These are phyloP conservation scores for Colletotrichum zoysiae DNA, from an alignment of 2,329 filamentous ascomycete species.

Conservation along the genomic window DNA sequence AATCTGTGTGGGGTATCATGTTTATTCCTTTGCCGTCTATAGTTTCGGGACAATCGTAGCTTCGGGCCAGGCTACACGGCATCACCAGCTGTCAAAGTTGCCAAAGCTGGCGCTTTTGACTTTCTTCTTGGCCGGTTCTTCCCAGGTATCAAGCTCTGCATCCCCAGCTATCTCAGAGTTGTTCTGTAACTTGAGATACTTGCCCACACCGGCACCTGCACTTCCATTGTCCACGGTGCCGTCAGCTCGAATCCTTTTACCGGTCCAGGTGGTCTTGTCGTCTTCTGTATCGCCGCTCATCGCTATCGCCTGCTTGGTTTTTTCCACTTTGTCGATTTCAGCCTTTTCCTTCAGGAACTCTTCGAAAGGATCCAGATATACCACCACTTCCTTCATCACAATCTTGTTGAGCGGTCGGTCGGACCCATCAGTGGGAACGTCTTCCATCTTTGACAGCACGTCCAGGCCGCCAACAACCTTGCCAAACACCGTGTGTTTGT, in stretches of 20 bases:
- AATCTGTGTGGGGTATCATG: conserved; percentile 31
- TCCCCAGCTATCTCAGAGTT: conserved; percentile 55
- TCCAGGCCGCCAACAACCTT: conserved; percentile 82
- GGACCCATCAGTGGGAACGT: conserved; percentile 78
- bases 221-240: conserved; percentile 66
- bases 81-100: conserved; percentile 91
- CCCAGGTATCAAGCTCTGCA: conserved; percentile 69
- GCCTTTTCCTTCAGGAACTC: conserved; percentile 86
- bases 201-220: conserved; percentile 71
- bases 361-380: conserved; percentile 95
- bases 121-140: conserved; percentile 85
- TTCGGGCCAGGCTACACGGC: too few relatives aligned
- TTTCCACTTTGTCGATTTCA: conserved; percentile 70
- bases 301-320: conserved; percentile 71
- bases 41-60: not conserved
- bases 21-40: conserved; percentile 17
- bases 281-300: conserved; percentile 82
- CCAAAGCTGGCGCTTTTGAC: conserved; percentile 84
- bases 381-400: conserved; percentile 82
- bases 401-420: conserved; percentile 84
- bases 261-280: conserved; percentile 94
- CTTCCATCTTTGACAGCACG: conserved; percentile 81
- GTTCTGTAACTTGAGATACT: conserved; percentile 72
- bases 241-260: conserved; percentile 83
- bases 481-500: conserved; percentile 98